These are phyloP conservation scores for Dothideomycetidae sp. DNA, from an alignment of 2,329 filamentous ascomycete species.

Conservation along the genomic window DNA sequence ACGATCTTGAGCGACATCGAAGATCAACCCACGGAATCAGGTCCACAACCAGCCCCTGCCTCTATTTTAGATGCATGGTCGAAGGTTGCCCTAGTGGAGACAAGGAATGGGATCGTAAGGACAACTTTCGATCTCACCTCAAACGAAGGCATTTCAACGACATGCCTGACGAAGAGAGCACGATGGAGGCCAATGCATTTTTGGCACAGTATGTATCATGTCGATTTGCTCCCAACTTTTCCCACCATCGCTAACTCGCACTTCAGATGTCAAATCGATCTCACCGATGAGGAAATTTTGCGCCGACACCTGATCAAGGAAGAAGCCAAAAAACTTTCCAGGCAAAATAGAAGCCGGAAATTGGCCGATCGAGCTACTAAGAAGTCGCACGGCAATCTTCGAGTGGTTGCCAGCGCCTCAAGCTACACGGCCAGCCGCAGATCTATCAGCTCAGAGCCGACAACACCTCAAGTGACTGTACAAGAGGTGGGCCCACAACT, in stretches of 20 bases:
- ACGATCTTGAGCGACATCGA: conserved; percentile 69
- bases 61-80: conserved; percentile 46
- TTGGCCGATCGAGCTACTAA: no score
- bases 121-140: conserved; percentile 79
- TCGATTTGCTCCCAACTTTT: conserved; percentile 4
- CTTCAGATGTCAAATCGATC: conserved; percentile 2
- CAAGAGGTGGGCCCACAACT: no score
- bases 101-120: conserved; percentile 66
- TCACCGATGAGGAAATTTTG: conserved; percentile 3
- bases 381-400: no score
- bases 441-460: no score
- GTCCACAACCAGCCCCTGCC: conserved; percentile 32
- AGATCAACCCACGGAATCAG: conserved; percentile 51
- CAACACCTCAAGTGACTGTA: no score
- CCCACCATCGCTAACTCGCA: conserved; percentile 4
- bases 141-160: conserved; percentile 44
- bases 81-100: conserved; percentile 41
- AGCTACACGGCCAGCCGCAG: no score
- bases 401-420: no score
- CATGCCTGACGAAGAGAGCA: conserved; percentile 8
- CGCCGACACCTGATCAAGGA: not conserved
- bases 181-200: conserved; percentile 8
- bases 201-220: conserved; percentile 7
- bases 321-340: conserved; percentile 3
- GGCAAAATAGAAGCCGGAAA: conserved; percentile 1